A percentile compares a stretch with the other conserved stretches of the same genome.
phyloP scores from a whole-genome alignment of 23 red algal species.

The Chondrus crispus region DNA sequence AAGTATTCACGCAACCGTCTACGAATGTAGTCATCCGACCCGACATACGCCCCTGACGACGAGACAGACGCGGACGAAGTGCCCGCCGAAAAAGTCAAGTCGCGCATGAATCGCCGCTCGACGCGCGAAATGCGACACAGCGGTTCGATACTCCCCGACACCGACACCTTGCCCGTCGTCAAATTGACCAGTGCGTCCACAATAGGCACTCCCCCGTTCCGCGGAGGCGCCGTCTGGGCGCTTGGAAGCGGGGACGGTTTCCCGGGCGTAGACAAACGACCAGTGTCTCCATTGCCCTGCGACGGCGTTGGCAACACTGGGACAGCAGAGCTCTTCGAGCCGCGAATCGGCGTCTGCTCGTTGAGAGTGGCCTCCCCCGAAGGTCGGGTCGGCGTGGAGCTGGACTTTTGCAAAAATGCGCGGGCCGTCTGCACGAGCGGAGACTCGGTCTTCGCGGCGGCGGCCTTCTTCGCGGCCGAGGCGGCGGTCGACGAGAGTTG shows the following conservation, averaged over 20 bases:
- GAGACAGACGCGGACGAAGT: constrained; percentile 38
- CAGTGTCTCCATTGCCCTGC: too few species aligned
- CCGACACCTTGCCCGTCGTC: constrained; percentile 51
- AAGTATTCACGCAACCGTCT: constrained; percentile 54
- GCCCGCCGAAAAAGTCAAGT: constrained; percentile 49
- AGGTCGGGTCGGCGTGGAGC: neutral
- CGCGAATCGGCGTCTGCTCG: neutral
- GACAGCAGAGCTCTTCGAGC: too few species aligned
- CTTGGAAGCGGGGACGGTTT: neutral
- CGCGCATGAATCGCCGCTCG: constrained; percentile 73
- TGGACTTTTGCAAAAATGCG: neutral
- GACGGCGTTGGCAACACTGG: too few species aligned
- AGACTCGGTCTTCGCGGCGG: neutral
- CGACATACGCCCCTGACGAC: constrained; percentile 18
- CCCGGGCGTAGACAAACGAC: neutral
- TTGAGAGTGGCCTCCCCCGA: too few species aligned
- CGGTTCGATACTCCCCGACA: constrained; percentile 46
- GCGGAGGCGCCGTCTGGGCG: neutral
- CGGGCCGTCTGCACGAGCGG: neutral
- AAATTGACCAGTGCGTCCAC: constrained; percentile 83
- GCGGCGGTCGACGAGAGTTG: constrained; percentile 62
- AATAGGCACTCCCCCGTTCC: constrained; percentile 26
- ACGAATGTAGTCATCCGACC: constrained; percentile 76
- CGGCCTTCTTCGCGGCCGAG: constrained; percentile 26
- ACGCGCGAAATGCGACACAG: constrained; percentile 57